Base-by-base conservation (phyloP, 495 filamentous ascomycete genomes). In the Neurospora terricola region DNA sequence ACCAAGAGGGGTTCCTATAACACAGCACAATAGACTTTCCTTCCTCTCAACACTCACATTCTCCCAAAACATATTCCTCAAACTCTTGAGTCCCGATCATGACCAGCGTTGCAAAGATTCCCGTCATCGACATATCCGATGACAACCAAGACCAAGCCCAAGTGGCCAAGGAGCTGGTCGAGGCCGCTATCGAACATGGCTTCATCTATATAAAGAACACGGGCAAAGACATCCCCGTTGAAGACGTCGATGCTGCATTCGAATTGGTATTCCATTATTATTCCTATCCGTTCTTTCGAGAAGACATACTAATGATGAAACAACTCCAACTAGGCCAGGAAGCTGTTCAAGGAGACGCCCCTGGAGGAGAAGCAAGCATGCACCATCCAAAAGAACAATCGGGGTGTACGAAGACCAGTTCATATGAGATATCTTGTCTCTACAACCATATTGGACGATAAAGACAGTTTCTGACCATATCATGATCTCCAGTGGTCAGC, bases 141-240 rank as follows among this genome's bases (percentile, higher is more conserved):
- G 77, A 84, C 6, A 82, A 83, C 34, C 80, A 81, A 59, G 82
- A 89, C 73, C 23, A 82, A 14, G 30, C 38, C 3, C 72, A 88
- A 75, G 88, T 90, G 72, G 92, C 93, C 69, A 87, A 88, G 73
- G 83, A 90, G 54, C 87, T 98, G 40, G 89, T 98, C 38, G 87
- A 93, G 72, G 96, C 94, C 1, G 93, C 93, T 9, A 86, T 90
- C 40, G 87, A 90, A 36, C 90, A 93, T 80, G 95, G 95, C 69
- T 98, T 98, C 78, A 86, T 98, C 38, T 98, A 96, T 81, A 89
- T 98, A 77, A 91, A 89, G 73, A 84, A 88, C 72, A 87, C 87
- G 18, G 88, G 88, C 39, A 84, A 80, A 6, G 90, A 91, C 69
- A 93, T 98, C n/a, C 84, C 89, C 0, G 73, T 82, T 0, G 82